phyloP scores from a whole-genome alignment of 1,284 basidiomycete genomes.

The Thelephora terrestris region DNA sequence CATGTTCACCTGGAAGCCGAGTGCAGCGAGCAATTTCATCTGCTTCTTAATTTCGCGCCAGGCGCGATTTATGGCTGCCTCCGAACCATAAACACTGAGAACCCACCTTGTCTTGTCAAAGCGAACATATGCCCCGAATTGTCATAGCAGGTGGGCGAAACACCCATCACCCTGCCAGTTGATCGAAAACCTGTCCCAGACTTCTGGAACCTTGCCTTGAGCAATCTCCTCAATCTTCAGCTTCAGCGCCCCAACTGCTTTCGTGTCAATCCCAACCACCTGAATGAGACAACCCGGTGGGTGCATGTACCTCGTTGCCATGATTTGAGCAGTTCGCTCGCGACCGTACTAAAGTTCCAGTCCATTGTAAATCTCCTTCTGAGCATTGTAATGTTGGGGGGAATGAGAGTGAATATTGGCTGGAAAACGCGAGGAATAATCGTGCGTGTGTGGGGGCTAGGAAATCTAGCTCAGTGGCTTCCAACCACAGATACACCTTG shows the following conservation, averaged over 20 bases:
- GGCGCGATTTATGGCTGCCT: slow-evolving; percentile 11
- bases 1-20: slow-evolving; percentile 29
- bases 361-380: slow-evolving; percentile 36
- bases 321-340: slow-evolving; percentile 10
- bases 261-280: slow-evolving; percentile 29
- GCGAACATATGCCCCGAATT: slow-evolving; percentile 31
- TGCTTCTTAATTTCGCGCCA: slow-evolving; percentile 31
- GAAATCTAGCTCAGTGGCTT: slow-evolving; percentile 16
- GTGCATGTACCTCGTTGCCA: background rate
- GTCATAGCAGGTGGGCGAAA: slow-evolving; percentile 16
- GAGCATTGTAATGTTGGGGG: slow-evolving; percentile 38
- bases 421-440: slow-evolving; percentile 31
- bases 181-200: slow-evolving; percentile 41
- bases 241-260: slow-evolving; percentile 42
- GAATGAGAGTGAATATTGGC: slow-evolving; percentile 37
- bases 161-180: slow-evolving; percentile 13
- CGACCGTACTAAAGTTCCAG: slow-evolving; percentile 19
- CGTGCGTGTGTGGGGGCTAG: slow-evolving; percentile 18
- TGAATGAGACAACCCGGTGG: slow-evolving; percentile 16
- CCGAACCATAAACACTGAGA: slow-evolving; percentile 9
- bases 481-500: slow-evolving; percentile 23
- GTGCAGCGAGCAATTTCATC: slow-evolving; percentile 29
- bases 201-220: slow-evolving; percentile 35
- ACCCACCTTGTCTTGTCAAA: slow-evolving; percentile 25
- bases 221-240: slow-evolving; percentile 44